phyloP scores from a whole-genome alignment of 1,139 yeast species.

The Ogataea hybrid region DNA sequence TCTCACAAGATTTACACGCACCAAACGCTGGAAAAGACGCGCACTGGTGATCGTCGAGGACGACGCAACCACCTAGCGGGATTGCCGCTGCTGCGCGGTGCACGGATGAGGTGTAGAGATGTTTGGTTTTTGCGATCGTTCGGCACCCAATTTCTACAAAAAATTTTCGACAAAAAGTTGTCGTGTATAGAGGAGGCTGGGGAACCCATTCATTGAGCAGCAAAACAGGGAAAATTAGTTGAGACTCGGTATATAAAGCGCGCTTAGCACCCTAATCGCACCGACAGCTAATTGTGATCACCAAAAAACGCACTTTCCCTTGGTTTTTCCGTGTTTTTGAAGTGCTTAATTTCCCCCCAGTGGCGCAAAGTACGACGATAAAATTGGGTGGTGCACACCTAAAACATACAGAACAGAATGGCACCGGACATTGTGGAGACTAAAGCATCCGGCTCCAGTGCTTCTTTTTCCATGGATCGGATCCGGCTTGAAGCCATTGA shows the following conservation, averaged over 20 bases:
- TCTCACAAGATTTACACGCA: constrained; percentile 48
- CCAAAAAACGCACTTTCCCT: constrained; percentile 1
- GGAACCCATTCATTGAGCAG: constrained; percentile 5
- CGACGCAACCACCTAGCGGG: not conserved
- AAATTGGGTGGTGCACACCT: constrained; percentile 12
- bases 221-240: constrained; percentile 1
- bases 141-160: constrained; percentile 8
- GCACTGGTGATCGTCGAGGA: constrained; percentile 41
- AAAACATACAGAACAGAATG: constrained; percentile 4
- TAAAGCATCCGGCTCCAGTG: not conserved
- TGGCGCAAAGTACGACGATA: constrained; percentile 11
- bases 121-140: constrained; percentile 3
- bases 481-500: constrained; percentile 45
- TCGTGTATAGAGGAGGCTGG: constrained; percentile 13
- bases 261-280: not conserved
- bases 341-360: constrained; percentile 2
- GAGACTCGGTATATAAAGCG: not conserved
- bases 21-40: constrained; percentile 49
- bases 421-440: constrained; percentile 10
- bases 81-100: constrained; percentile 1
- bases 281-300: not conserved
- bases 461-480: constrained; percentile 37
- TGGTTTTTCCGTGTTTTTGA: constrained; percentile 1
- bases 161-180: constrained; percentile 10
- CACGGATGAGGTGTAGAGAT: constrained; percentile 6